Evolutionary conservation across 306 rosid genomes (phyloP).

Genomic region (Rosa lucieae): DNA sequence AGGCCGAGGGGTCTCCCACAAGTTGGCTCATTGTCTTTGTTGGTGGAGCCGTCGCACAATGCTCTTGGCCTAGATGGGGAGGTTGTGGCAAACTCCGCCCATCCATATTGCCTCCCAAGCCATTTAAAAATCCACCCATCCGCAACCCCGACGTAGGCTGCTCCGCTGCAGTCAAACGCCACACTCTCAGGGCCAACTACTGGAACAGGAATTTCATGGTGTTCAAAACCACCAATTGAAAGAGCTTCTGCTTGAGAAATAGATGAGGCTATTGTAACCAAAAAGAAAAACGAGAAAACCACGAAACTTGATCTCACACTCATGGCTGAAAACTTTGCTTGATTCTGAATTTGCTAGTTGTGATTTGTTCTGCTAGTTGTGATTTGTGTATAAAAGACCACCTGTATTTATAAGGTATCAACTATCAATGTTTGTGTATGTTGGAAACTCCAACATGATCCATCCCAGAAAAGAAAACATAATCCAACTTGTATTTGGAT

Average conservation of each 20-base stretch:
- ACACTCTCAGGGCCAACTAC: not conserved
- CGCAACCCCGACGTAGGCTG: not conserved
- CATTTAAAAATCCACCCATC: not conserved
- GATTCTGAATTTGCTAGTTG: not conserved
- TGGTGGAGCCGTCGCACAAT: conserved; percentile 38
- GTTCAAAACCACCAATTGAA: not conserved
- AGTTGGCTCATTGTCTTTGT: conserved; percentile 22
- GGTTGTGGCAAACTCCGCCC: not conserved
- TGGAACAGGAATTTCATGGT: not conserved
- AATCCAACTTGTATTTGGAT: not conserved
- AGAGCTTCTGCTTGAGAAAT: not conserved
- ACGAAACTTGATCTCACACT: not conserved
- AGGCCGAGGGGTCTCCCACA: conserved; percentile 69
- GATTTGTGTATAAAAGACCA: not conserved
- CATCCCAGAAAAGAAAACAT: not conserved
- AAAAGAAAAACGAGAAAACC: not conserved
- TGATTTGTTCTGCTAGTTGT: not conserved
- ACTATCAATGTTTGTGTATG: not conserved
- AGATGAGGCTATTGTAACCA: not conserved
- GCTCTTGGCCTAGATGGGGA: conserved; percentile 34
- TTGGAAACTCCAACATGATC: not conserved
- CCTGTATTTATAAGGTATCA: not conserved
- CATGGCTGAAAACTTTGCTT: not conserved
- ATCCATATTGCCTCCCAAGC: not conserved
- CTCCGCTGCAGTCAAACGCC: not conserved